Evolutionary conservation across 2,329 filamentous ascomycete species (phyloP).

Genomic region (Fusarium piperis): DNA sequence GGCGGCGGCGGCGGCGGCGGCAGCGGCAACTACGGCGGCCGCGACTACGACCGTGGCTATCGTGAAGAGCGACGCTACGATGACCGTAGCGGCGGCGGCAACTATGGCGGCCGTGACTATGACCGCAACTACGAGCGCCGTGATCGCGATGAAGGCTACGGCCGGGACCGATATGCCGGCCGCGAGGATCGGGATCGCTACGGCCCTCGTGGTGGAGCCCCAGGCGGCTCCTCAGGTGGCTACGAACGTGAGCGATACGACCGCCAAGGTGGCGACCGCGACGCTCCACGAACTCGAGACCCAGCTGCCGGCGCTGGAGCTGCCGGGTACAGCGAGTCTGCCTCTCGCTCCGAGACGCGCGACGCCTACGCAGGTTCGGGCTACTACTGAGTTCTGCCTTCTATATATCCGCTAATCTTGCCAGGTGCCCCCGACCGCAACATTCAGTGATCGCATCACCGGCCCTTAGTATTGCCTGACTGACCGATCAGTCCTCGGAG

Average conservation of each 20-base stretch:
- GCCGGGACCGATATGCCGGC: slow-evolving; percentile 52
- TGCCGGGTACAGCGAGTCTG: slow-evolving; percentile 53
- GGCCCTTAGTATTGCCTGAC: slow-evolving; percentile 19
- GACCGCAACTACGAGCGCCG: slow-evolving; percentile 67
- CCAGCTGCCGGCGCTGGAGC: slow-evolving; percentile 48
- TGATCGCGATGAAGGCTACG: slow-evolving; percentile 51
- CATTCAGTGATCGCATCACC: slow-evolving; percentile 34
- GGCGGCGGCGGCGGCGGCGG: slow-evolving; percentile 55
- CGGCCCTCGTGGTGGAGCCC: slow-evolving; percentile 48
- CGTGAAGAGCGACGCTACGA: slow-evolving; percentile 59
- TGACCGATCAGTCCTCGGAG: slow-evolving; percentile 30
- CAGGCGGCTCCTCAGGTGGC: slow-evolving; percentile 52
- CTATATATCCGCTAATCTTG: slow-evolving; percentile 42
- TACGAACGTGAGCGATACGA: slow-evolving; percentile 63
- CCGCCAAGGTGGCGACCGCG: slow-evolving; percentile 54
- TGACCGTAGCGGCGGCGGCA: slow-evolving; percentile 47
- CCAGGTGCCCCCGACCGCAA: slow-evolving; percentile 46
- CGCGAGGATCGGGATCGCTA: slow-evolving; percentile 59
- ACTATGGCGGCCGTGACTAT: slow-evolving; percentile 63
- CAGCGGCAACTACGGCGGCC: slow-evolving; percentile 54
- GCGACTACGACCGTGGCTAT: slow-evolving; percentile 62
- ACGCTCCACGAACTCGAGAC: slow-evolving; percentile 53
- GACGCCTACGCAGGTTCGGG: slow-evolving; percentile 56
- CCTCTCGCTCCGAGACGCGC: slow-evolving; percentile 55
- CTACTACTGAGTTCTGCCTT: slow-evolving; percentile 30